These are phyloP conservation scores for Sideroxylon spinosum DNA, from an alignment of 179 eudicot species.

Conservation along the genomic window DNA sequence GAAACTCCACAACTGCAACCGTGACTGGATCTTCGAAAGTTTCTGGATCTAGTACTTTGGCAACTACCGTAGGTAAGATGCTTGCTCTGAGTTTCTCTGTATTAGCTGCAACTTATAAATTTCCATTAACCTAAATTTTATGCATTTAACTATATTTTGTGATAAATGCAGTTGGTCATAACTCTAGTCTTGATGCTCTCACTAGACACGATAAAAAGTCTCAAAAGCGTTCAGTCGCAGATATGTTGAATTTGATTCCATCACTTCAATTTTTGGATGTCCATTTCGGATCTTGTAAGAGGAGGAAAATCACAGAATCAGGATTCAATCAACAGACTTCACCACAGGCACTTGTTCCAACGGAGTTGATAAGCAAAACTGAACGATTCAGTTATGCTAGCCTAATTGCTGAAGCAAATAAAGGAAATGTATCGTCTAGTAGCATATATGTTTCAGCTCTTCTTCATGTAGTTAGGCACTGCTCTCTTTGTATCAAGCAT, in stretches of 20 bases:
- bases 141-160: conserved; percentile 17
- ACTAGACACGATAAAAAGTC: conserved; percentile 35
- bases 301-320: conserved; percentile 43
- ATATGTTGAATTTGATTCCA: conserved; percentile 64
- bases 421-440: conserved; percentile 76
- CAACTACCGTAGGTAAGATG: conserved; percentile 53
- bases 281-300: conserved; percentile 42
- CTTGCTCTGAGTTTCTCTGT: conserved; percentile 17
- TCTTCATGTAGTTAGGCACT: conserved; percentile 90
- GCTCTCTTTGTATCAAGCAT: conserved; percentile 95
- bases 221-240: conserved; percentile 67
- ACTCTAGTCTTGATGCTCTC: conserved; percentile 35
- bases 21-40: conserved; percentile 30
- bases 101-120: not conserved
- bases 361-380: conserved; percentile 30
- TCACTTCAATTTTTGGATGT: conserved; percentile 46
- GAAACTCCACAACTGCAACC: conserved; percentile 30
- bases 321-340: conserved; percentile 28
- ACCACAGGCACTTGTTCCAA: conserved; percentile 33
- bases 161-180: conserved; percentile 32
- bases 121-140: not conserved
- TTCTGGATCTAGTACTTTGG: conserved; percentile 42
- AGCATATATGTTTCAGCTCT: conserved; percentile 70
- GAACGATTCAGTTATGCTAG: conserved; percentile 62
- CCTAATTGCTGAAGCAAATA: conserved; percentile 90